Percentiles rank a stretch among this genome's conserved stretches.
Evolutionary conservation across 2,329 filamentous ascomycete species (phyloP).

Genomic region (Lecanicillium sp.): DNA sequence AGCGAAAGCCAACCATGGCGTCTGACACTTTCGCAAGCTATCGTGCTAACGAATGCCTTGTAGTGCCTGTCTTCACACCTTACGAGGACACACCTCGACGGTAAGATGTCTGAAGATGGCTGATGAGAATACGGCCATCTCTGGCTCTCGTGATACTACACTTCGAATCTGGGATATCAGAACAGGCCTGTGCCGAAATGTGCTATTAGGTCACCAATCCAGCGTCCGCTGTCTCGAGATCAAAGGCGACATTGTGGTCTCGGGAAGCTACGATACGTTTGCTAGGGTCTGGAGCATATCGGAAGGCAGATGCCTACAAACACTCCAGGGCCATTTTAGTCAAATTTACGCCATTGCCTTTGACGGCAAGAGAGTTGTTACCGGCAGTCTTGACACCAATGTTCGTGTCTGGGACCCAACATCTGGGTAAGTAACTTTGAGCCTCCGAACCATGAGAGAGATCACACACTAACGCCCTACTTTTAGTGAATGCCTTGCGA

Average conservation of each 20-base stretch:
- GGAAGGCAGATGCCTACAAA: slow-evolving; percentile 85
- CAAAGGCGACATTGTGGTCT: slow-evolving; percentile 94
- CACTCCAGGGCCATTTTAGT: slow-evolving; percentile 89
- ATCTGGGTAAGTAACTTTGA: slow-evolving; percentile 57
- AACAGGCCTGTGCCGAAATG: slow-evolving; percentile 81
- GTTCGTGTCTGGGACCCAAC: slow-evolving; percentile 93
- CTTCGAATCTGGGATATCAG: slow-evolving; percentile 91
- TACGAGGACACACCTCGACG: slow-evolving; percentile 93
- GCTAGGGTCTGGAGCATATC: slow-evolving; percentile 98
- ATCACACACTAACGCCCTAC: slow-evolving; percentile 18
- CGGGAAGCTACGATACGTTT: slow-evolving; percentile 94
- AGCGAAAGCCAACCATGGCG: slow-evolving; percentile 23
- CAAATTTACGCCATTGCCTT: slow-evolving; percentile 99
- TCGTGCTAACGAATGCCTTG: slow-evolving; percentile 10
- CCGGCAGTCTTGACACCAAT: slow-evolving; percentile 91
- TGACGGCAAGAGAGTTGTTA: slow-evolving; percentile 87
- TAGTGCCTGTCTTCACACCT: slow-evolving; percentile 68
- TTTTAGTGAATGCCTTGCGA: slow-evolving; percentile 67
- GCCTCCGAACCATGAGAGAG: too few relatives aligned
- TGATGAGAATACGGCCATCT: slow-evolving; percentile 87
- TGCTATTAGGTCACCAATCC: slow-evolving; percentile 89
- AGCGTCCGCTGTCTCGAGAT: slow-evolving; percentile 94
- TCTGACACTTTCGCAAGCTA: too few relatives aligned
- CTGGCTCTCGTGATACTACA: slow-evolving; percentile 90
- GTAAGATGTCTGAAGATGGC: slow-evolving; percentile 98